Base-by-base conservation (phyloP, 306 rosid species). In the Fagus crenata region DNA sequence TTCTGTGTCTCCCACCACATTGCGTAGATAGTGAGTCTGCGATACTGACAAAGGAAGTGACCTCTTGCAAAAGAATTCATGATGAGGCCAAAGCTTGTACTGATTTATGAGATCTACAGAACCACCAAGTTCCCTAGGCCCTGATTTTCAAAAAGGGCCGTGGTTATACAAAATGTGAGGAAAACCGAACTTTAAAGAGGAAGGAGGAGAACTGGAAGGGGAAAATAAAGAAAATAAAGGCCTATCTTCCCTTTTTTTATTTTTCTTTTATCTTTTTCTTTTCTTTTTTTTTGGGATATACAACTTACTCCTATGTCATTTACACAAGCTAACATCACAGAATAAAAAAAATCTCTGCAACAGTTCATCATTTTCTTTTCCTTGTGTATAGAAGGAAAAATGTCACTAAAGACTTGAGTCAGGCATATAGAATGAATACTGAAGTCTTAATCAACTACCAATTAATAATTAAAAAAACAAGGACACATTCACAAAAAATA, bases 1-100 rank as follows among this genome's bases (percentile, higher is more conserved):
- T 28, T 67, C 73, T 11, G 78, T 75, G 49, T 81, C 85, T 71
- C 88, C 85, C 32, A 85, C 88, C 58, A 85, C 83, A 75, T 81
- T 78, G 37, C 49, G 78, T 2, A 85, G 81, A 81, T 85, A 81
- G 6, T 4, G 61, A 17, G 85, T 85, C 63, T 77, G 81, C 1
- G 83, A 75, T 32, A 84, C 67, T 67, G 84, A 75, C 68, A 70
- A 64, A 67, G 81, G 88, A 53, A 81, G 75, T 15, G 83, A 74
- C 73, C 64, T 63, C 77, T 73, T 81, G 78, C 82, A 84, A 53
- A 80, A 73, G 37, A 71, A 76, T 22, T 80, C 80, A 60, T 72
- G 77, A 42, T 76, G 79, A 67, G 75, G 79, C 74, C 76, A 73
- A 33, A 84, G 71, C 82, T 77, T 84, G 71, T 12, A 80, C 46